phyloP scores from a whole-genome alignment of 768 basidiomycete genomes.

The Auriscalpium vulgare region DNA sequence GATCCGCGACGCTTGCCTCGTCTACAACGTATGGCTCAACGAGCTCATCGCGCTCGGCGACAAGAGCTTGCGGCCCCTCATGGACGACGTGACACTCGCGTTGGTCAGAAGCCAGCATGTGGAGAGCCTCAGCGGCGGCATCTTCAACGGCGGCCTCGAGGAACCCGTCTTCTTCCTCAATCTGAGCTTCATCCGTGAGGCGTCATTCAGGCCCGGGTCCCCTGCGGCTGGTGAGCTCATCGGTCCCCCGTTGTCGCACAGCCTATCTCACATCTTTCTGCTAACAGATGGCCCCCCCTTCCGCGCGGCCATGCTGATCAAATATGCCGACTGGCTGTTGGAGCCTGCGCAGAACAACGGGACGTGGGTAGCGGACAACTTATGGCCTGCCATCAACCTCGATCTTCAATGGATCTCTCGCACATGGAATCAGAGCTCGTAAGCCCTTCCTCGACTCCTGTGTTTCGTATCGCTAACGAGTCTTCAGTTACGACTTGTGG shows the following conservation, averaged over 20 bases:
- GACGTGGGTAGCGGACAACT: not conserved
- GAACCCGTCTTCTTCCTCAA: slow-evolving; percentile 3
- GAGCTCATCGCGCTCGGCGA: not conserved
- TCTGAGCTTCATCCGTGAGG: not conserved
- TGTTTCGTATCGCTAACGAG: not conserved
- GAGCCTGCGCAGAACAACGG: slow-evolving; percentile 4
- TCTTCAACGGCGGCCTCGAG: slow-evolving; percentile 6
- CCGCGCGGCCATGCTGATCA: slow-evolving; percentile 1
- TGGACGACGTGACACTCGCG: slow-evolving; percentile 2
- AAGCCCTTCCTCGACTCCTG: not conserved
- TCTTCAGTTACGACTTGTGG: slow-evolving; percentile 6
- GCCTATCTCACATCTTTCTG: not conserved
- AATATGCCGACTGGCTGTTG: slow-evolving; percentile 9
- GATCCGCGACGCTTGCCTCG: slow-evolving; percentile 6
- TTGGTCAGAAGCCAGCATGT: slow-evolving; percentile 7
- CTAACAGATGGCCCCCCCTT: slow-evolving; percentile 3
- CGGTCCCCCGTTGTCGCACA: not conserved
- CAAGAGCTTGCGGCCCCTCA: not conserved
- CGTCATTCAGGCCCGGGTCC: not conserved
- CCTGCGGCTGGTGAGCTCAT: slow-evolving; percentile 5
- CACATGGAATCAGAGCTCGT: slow-evolving; percentile 11
- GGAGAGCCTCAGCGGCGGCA: slow-evolving; percentile 4
- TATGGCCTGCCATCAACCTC: slow-evolving; percentile 7
- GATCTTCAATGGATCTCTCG: slow-evolving; percentile 6
- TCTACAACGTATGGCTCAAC: slow-evolving; percentile 7